A percentile compares a stretch with the other conserved stretches of the same genome.
phyloP scores from a whole-genome alignment of 306 rosid genomes.

The Cucurbita argyrosperma region DNA sequence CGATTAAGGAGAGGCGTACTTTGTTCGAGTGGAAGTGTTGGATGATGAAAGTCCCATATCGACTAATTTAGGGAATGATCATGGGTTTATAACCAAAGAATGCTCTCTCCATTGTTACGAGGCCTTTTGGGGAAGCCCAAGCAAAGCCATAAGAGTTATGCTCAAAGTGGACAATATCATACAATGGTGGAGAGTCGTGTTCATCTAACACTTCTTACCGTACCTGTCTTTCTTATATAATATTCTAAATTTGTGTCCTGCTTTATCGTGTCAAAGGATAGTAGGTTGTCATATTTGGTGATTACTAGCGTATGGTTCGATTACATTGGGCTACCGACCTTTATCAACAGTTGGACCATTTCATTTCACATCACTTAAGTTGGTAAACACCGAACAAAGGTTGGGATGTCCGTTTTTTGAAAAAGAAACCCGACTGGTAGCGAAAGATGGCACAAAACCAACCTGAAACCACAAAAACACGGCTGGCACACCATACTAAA shows the following conservation, averaged over 20 bases:
- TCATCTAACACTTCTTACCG: neutral
- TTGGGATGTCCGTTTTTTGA: neutral
- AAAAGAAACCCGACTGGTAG: neutral
- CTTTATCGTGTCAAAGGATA: no score
- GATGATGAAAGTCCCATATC: no score
- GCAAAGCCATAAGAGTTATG: no score
- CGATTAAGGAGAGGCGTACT: no score
- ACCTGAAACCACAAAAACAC: neutral
- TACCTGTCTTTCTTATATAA: neutral
- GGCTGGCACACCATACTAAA: neutral
- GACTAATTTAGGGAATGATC: no score
- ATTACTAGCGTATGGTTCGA: neutral
- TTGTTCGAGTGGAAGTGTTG: no score
- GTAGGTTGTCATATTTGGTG: neutral
- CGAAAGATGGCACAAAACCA: neutral
- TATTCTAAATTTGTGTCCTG: no score
- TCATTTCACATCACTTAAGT: neutral
- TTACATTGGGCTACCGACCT: neutral
- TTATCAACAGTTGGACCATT: neutral
- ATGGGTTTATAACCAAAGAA: no score
- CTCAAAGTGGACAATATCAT: no score
- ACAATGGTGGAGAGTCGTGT: no score
- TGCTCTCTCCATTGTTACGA: no score
- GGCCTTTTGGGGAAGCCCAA: no score
- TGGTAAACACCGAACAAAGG: neutral